These are phyloP conservation scores for Clausena lansium DNA, from an alignment of 345 rosid species.

Conservation along the genomic window DNA sequence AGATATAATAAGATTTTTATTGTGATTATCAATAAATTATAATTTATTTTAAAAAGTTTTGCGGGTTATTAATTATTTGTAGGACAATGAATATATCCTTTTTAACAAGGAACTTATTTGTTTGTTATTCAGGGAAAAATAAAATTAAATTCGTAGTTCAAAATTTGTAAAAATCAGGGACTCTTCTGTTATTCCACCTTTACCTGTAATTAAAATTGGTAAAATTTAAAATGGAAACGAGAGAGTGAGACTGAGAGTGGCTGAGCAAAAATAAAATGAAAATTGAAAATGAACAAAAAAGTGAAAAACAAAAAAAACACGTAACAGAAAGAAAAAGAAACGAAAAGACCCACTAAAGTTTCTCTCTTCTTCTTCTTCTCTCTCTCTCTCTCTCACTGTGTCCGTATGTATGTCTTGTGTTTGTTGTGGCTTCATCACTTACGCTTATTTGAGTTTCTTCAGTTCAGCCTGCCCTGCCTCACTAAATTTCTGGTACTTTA, in stretches of 20 bases:
- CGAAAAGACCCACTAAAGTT: slow-evolving; percentile 21
- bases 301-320: not conserved
- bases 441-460: not conserved
- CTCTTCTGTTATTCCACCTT: not conserved
- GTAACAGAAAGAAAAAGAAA: slow-evolving; percentile 11
- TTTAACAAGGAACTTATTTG: too few relatives aligned
- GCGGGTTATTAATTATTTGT: too few relatives aligned
- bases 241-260: not conserved
- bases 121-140: too few relatives aligned
- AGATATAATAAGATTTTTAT: too few relatives aligned
- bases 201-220: not conserved
- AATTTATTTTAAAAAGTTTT: too few relatives aligned
- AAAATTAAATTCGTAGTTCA: too few relatives aligned
- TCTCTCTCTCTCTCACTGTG: too few relatives aligned
- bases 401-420: not conserved
- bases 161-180: not conserved
- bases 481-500: not conserved
- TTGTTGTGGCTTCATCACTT: not conserved
- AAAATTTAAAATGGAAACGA: not conserved
- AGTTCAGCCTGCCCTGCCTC: not conserved
- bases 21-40: too few relatives aligned
- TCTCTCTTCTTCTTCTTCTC: too few relatives aligned
- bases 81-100: too few relatives aligned
- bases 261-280: not conserved
- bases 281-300: too few relatives aligned